Base-by-base conservation (phyloP, 495 filamentous ascomycete species). In the Talaromyces wortmannii region DNA sequence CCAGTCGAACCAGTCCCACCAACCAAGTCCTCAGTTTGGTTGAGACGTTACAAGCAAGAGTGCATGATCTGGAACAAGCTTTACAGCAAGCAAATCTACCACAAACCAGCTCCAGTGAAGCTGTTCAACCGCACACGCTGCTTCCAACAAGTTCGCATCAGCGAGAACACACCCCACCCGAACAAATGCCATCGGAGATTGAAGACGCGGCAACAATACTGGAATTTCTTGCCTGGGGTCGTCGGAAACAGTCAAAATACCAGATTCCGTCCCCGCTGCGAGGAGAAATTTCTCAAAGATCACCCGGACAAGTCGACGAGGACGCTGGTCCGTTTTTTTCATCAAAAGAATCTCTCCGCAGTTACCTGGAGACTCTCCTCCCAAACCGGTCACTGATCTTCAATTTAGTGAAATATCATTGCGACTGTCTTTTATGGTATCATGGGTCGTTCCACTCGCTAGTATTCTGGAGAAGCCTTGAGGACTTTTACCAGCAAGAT, bases 201-300 rank as follows among this genome's bases (percentile, higher is more conserved):
- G 67, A 70, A 57, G 70, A 75, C 54, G 70, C 72, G 6, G 72
- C 72, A 5, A 71, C 72, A 7, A 67, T 75, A n/a, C 64, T 75
- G 0, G 72, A 75, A 51, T 75, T 75, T 49, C 64, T 75, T 7
- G 71, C 70, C 2, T 75, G 72, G 72, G 72, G 72, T 23, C 63
- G 70, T 29, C 61, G 64, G 45, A 73, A 75, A 43, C 65, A 75
- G 44, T 61, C 67, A 1, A 66, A 67, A 40, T 71, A 68, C 49
- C 50, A 52, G 23, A 23, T 29, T 29, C 7, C 43, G 8, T 29
- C 43, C 10, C 44, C 13, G 11, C 7, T 12, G 7, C 31, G 43
- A 3, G 50, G 40, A 15, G 62, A 63, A 23, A 56, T 61, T 11
- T 17, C 65, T 7, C 57, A 53, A 17, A 56, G 61, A 15, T 64